Conservation (phyloP, 495 filamentous ascomycete species). For the Parmelia sp. region DNA sequence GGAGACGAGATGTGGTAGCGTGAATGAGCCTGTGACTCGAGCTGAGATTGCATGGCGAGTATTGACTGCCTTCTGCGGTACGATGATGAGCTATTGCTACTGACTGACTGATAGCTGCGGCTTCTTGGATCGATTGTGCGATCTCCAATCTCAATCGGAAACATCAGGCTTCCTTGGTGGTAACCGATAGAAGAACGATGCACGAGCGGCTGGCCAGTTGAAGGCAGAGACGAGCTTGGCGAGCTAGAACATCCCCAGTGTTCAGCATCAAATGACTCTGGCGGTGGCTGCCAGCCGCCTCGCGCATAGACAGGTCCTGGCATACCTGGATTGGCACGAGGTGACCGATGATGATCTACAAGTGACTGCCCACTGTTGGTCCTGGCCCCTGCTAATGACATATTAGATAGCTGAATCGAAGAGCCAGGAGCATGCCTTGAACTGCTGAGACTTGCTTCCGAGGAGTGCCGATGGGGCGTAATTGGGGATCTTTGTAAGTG, state of each 20-base stretch:
- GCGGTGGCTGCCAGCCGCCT: constrained; percentile 4
- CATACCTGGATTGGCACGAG: not conserved
- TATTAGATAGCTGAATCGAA: not conserved
- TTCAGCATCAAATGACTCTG: not conserved
- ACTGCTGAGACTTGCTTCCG: not conserved
- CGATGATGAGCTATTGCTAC: not conserved
- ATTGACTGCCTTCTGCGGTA: not conserved
- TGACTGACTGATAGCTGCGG: not conserved
- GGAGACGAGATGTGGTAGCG: not conserved
- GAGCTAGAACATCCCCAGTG: not conserved
- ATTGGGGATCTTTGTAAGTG: constrained; percentile 4
- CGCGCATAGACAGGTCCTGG: not conserved
- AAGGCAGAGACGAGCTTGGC: not conserved
- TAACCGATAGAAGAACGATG: not conserved
- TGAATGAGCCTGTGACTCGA: not conserved
- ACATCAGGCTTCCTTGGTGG: constrained; percentile 2
- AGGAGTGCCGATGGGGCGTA: constrained; percentile 8
- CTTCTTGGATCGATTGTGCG: constrained; percentile 1
- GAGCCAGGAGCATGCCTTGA: not conserved
- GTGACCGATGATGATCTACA: not conserved
- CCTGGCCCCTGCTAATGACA: not conserved
- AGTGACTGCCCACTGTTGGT: not conserved
- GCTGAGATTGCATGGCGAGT: not conserved
- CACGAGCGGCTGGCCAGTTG: not conserved
- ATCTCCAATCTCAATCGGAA: not conserved